Evolutionary conservation across 352 stramenopile species (phyloP).

Genomic region (Globisporangium carolinianum): DNA sequence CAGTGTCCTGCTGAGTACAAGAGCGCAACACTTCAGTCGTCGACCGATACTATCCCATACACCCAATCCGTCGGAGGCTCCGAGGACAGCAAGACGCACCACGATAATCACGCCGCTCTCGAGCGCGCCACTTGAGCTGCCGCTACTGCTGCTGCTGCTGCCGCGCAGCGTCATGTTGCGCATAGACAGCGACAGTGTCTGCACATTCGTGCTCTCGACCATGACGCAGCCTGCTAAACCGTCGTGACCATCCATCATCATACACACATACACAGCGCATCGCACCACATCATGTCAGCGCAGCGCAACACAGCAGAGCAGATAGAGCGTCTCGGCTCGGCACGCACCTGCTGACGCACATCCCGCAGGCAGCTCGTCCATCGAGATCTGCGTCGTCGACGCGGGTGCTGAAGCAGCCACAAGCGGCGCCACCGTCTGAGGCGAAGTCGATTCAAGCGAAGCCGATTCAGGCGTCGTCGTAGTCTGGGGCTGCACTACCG

Average conservation of each 20-base stretch:
- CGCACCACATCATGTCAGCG: not conserved
- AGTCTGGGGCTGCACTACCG: no score
- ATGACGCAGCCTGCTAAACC: slow-evolving; percentile 3
- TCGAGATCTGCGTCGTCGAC: not conserved
- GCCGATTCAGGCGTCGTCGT: no score
- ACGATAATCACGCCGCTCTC: slow-evolving; percentile 11
- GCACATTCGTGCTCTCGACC: slow-evolving; percentile 9
- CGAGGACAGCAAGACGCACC: not conserved
- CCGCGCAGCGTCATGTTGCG: slow-evolving; percentile 1
- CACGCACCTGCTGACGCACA: not conserved
- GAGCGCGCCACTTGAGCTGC: slow-evolving; percentile 6
- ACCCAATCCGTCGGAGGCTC: not conserved
- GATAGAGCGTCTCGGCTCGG: not conserved
- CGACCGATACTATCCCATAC: not conserved
- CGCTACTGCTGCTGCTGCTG: slow-evolving; percentile 8
- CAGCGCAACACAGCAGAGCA: not conserved
- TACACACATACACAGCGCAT: not conserved
- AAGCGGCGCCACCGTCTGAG: no score
- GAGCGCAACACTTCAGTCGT: not conserved
- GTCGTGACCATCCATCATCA: not conserved
- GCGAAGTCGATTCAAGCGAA: no score
- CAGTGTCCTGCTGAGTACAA: not conserved
- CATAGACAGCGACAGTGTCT: slow-evolving; percentile 3
- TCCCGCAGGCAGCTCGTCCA: not conserved
- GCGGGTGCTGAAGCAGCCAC: no score